Base-by-base conservation (phyloP, 2,329 filamentous ascomycete species). In the Diaporthe vaccinii region DNA sequence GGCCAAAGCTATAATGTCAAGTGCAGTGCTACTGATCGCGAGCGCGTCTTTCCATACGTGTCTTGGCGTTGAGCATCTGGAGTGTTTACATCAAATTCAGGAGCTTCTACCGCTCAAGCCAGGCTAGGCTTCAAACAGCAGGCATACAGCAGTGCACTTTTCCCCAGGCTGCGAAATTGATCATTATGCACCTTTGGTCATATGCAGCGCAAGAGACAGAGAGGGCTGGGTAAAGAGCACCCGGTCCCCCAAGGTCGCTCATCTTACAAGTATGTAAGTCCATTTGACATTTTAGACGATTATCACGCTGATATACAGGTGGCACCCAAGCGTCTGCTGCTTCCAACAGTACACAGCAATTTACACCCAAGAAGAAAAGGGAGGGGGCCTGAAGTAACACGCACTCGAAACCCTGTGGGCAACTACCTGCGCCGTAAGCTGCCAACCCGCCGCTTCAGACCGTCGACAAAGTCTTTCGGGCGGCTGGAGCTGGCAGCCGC, bases 381-480 rank as follows among this genome's bases (percentile, higher is more conserved):
- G 65, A 22, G 41, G 10, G 22, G 46, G 28, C 31, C 9, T 12
- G 34, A 39, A 36, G 22, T 25, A 68, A 68, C 17, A 39, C 25
- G 25, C 22, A 53, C 14, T 8, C 12, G 31, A 22, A 25, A 39
- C 4, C n/a, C 9, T 4, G 9, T n/a, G 46, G 15, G 17, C 77
- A 14, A 34, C 46, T 84, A 87, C 82, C 85, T 88, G 72, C 84
- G 84, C 61, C 88, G 85, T 71, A 91, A 79, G 78, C 87, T 90
- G 36, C 89, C 89, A 71, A 91, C 85, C 22, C 89, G 85, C 57
- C 85, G 84, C 84, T 88, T 91, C 57, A 92, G 78, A 2, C 88
- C 89, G 39, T 90, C 87, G 17, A 86, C 83, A 10, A 91, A 71
- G 41, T 83, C 82, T 75, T 85, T 86, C 46, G 87, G 83, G 22